Base-by-base conservation (phyloP, 148 eudicot genomes). In the Heliamphora exappendiculata region DNA sequence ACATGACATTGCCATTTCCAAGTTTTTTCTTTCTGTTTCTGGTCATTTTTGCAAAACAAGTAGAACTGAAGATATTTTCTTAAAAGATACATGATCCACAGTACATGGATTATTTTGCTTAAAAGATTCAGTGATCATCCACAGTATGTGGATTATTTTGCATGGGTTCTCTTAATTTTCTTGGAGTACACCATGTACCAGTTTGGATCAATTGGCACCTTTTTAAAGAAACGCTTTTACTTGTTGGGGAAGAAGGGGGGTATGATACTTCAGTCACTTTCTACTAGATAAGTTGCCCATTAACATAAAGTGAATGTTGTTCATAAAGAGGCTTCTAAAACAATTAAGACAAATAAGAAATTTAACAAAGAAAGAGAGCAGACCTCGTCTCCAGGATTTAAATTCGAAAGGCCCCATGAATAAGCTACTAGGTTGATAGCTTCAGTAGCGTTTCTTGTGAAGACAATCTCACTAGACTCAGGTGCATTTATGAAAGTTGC, bases 391-490 rank as follows among this genome's bases (percentile, higher is more conserved):
- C 85, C 89, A 63, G 93, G 76, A 76, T 73, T 90, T 74, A 95
- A 79, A 84, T 92, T 91, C 44, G 89, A 55, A 45, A 89, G 88
- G 36, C 98, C 98, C 98, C 98, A 95, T 14, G 97, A 92, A 81
- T 92, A 85, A 64, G 97, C 96, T 50, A 95, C 97, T 75, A 94
- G 81, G 81, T 95, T 95, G 84, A 95, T 95, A 65, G 97, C 98
- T 81, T 95, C 98, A 1, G 98, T 92, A 73, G 98, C 98, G 83
- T 95, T 95, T 85, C 88, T 90, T 19, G 98, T 95, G 83, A 95
- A 95, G 65, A 95, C 80, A 60, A 95, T 88, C 84, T 95, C 96
- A 70, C 87, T 78, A 70, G 90, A 73, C 39, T 92, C 92, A 22
- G 86, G 77, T 13, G 98, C 97, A 71, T 92, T 91, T 75, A 95